Conservation (phyloP, 305 asterid genomes). For the Andrographis paniculata region DNA sequence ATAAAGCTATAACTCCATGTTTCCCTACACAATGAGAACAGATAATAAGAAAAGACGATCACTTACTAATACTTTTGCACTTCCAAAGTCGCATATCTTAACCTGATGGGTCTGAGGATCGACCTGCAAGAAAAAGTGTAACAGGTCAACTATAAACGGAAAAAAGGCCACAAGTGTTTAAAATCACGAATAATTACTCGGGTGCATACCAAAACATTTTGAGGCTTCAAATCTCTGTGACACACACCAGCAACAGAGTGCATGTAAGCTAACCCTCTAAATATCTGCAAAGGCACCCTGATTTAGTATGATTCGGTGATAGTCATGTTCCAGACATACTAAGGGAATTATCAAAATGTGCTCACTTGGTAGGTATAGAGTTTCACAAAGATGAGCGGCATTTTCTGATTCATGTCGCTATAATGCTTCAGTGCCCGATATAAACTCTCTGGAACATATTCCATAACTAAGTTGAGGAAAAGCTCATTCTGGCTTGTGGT, state of each 20-base stretch:
- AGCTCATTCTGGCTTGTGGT: constrained; percentile 80
- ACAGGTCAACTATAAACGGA: background rate
- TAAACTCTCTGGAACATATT: constrained; percentile 86
- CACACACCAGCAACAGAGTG: constrained; percentile 88
- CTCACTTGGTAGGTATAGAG: constrained; percentile 90
- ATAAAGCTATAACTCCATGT: background rate
- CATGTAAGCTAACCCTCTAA: constrained; percentile 94
- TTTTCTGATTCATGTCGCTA: constrained; percentile 65
- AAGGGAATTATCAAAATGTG: too few species aligned
- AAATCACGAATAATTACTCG: constrained; percentile 3
- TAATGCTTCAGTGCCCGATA: constrained; percentile 68
- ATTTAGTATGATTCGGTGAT: constrained; percentile 5
- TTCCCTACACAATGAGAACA: background rate
- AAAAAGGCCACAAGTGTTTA: background rate
- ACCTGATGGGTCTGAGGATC: constrained; percentile 95
- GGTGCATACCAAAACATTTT: constrained; percentile 69
- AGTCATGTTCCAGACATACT: too few species aligned
- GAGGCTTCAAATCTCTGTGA: constrained; percentile 94
- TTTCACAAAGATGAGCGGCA: constrained; percentile 91
- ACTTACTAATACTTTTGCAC: constrained; percentile 96
- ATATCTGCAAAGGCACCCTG: constrained; percentile 40
- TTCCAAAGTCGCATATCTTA: constrained; percentile 96
- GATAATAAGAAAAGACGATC: constrained; percentile 7
- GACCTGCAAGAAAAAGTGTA: constrained; percentile 42
- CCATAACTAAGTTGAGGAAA: constrained; percentile 90